A percentile compares a stretch with the other conserved stretches of the same genome.
phyloP scores from a whole-genome alignment of 2,329 filamentous ascomycete genomes.

The Penicillium expansum region DNA sequence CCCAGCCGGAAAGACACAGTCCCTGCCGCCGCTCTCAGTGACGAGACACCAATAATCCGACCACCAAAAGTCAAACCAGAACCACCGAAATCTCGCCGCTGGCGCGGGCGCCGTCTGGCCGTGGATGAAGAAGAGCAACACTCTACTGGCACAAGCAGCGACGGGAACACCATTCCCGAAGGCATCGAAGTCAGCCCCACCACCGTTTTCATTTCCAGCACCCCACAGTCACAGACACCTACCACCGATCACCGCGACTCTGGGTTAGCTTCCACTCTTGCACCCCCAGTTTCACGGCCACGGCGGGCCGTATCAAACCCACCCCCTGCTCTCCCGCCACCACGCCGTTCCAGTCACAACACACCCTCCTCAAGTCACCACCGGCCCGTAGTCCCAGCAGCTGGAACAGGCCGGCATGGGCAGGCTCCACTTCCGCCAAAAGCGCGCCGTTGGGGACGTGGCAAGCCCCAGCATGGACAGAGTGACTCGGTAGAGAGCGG shows the following conservation, averaged over 20 bases:
- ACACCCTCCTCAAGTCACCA: conserved; percentile 28
- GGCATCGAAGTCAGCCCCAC: conserved; percentile 21
- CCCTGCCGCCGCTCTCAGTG: conserved; percentile 18
- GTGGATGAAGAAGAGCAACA: conserved; percentile 32
- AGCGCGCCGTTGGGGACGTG: conserved; percentile 41
- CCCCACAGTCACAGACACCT: neutral
- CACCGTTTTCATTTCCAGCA: conserved; percentile 10
- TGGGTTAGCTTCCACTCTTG: conserved; percentile 23
- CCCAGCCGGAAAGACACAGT: conserved; percentile 60
- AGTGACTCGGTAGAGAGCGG: conserved; percentile 26
- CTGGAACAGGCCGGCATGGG: conserved; percentile 22
- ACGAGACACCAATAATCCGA: conserved; percentile 19
- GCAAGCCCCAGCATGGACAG: conserved; percentile 25
- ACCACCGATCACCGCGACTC: conserved; percentile 24
- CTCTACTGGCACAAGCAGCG: conserved; percentile 22
- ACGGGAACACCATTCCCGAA: conserved; percentile 29
- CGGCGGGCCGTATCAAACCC: conserved; percentile 36
- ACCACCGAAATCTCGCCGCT: conserved; percentile 44
- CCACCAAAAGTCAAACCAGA: conserved; percentile 38
- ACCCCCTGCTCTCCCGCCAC: conserved; percentile 43
- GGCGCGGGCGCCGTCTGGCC: conserved; percentile 38
- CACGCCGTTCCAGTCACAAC: conserved; percentile 36
- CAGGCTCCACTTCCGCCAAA: conserved; percentile 42
- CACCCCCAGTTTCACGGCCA: conserved; percentile 23
- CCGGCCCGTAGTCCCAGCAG: conserved; percentile 16